Conservation (phyloP, 116 monocot species). For the Dioscorea cayenensis region DNA sequence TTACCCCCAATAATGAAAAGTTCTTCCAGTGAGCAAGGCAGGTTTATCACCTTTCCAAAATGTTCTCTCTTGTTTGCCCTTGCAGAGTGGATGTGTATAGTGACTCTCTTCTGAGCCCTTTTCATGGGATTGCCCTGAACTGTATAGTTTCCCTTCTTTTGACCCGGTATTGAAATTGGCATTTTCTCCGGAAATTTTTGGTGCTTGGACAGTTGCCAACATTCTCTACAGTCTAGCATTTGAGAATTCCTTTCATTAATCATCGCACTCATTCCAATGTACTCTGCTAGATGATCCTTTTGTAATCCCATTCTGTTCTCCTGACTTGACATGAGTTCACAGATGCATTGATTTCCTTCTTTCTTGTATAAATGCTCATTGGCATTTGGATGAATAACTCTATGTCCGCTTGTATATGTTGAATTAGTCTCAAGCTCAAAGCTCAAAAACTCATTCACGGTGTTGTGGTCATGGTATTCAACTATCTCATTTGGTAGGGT, state of each 20-base stretch:
- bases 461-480: conserved; percentile 7
- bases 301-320: conserved; percentile 3
- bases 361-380: conserved; percentile 8
- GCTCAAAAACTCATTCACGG: conserved; percentile 2
- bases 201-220: neutral
- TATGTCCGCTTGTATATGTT: conserved; percentile 13
- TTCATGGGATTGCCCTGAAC: conserved; percentile 3
- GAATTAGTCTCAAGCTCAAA: conserved; percentile 8
- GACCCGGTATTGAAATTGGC: neutral
- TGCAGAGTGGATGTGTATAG: conserved; percentile 25
- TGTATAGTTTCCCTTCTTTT: neutral
- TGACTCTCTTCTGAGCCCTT: conserved; percentile 35
- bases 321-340: conserved; percentile 4
- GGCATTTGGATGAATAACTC: conserved; percentile 7
- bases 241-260: neutral
- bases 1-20: conserved; percentile 46
- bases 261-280: neutral
- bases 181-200: neutral
- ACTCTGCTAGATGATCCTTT: conserved; percentile 10
- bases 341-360: neutral
- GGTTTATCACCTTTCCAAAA: conserved; percentile 43
- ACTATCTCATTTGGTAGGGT: conserved; percentile 6
- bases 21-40: conserved; percentile 57
- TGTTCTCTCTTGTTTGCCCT: conserved; percentile 7
- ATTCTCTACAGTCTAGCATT: neutral